Evolutionary conservation across 192 early-diverging fungal genomes (phyloP).

Genomic region (Backusella sp.): DNA sequence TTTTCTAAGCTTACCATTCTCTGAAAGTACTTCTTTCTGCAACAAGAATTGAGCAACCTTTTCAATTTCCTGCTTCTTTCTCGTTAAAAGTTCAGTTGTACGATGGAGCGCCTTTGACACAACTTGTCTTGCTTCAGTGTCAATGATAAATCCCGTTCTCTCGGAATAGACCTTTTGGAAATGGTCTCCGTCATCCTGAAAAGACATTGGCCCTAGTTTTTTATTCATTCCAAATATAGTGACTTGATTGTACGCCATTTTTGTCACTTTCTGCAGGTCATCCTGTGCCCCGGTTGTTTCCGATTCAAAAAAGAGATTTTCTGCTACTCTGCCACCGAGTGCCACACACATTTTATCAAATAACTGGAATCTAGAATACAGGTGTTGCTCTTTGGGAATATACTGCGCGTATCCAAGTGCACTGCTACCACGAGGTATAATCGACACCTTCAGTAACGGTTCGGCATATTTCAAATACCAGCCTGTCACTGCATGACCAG

Average conservation of each 20-base stretch:
- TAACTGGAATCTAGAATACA: conserved; percentile 91
- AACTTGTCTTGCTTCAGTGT: conserved; percentile 89
- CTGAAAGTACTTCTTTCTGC: conserved; percentile 94
- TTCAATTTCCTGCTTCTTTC: conserved; percentile 83
- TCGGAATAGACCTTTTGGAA: conserved; percentile 98
- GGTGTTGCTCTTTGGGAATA: conserved; percentile 94
- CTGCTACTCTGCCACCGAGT: conserved; percentile 81
- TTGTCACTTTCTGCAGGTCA: conserved; percentile 97
- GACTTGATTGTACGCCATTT: conserved; percentile 95
- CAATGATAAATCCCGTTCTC: conserved; percentile 90
- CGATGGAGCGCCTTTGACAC: conserved; percentile 77
- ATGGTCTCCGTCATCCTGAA: conserved; percentile 53
- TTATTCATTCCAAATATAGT: conserved; percentile 93
- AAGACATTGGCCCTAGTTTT: conserved; percentile 84
- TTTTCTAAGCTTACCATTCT: conserved; percentile 56
- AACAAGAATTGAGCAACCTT: conserved; percentile 89
- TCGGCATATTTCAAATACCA: conserved; percentile 97
- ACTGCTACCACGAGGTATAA: conserved; percentile 92
- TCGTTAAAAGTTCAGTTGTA: conserved; percentile 81
- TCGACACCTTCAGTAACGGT: conserved; percentile 97
- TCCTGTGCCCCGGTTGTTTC: conserved; percentile 96
- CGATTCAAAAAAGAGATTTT: conserved; percentile 88
- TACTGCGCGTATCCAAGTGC: conserved; percentile 99
- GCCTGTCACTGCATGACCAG: conserved; percentile 64
- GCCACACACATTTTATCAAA: conserved; percentile 92